phyloP scores from a whole-genome alignment of 1,284 basidiomycete genomes.

The Ceratobasidium papillatum region DNA sequence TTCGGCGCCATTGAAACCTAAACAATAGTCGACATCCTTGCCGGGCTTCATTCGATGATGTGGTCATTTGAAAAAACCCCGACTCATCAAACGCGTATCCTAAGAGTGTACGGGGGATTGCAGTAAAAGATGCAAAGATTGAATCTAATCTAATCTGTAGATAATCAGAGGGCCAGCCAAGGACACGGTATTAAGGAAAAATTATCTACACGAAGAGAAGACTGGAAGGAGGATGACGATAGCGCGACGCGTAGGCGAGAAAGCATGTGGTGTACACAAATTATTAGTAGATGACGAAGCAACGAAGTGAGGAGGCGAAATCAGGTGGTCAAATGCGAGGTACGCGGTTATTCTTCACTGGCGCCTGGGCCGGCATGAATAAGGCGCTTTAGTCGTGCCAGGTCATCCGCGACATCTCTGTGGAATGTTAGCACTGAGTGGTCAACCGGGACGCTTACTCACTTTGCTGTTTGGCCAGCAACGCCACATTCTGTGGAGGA shows the following conservation, averaged over 20 bases:
- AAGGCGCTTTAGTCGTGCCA: constrained; percentile 70
- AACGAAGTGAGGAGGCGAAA: background rate
- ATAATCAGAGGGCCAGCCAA: background rate
- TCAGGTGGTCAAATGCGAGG: background rate
- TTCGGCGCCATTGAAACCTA: background rate
- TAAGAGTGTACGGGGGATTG: constrained; percentile 9
- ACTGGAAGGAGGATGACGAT: background rate
- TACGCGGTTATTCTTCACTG: background rate
- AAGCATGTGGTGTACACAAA: constrained; percentile 23
- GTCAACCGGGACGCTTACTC: constrained; percentile 48
- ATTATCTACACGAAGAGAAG: constrained; percentile 2
- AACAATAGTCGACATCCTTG: background rate
- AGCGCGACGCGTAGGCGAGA: constrained; percentile 1
- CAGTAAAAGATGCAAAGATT: background rate
- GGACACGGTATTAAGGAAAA: constrained; percentile 3
- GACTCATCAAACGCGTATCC: constrained; percentile 37
- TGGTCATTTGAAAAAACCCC: background rate
- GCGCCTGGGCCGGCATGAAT: constrained; percentile 60
- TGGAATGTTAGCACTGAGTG: constrained; percentile 26
- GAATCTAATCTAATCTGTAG: constrained; percentile 36
- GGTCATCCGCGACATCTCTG: constrained; percentile 66
- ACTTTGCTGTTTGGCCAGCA: constrained; percentile 69
- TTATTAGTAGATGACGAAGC: background rate
- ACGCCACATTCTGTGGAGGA: constrained; percentile 64
- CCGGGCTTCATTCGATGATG: background rate